These are phyloP conservation scores for Coprinellus micaceus DNA, from an alignment of 768 basidiomycete species.

Conservation along the genomic window DNA sequence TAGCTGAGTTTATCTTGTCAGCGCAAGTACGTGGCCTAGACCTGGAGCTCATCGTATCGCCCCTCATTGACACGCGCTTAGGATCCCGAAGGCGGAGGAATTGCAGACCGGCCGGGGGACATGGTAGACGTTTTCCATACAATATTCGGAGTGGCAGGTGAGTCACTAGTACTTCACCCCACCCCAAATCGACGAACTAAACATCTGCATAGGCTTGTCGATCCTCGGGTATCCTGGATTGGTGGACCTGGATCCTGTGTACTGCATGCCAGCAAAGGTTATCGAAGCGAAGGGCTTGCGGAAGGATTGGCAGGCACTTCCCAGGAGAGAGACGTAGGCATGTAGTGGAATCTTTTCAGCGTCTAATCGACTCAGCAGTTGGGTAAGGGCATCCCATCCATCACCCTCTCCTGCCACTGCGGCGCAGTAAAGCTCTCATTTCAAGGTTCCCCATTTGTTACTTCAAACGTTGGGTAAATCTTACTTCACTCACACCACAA, in stretches of 20 bases:
- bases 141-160: conserved; percentile 84
- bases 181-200: not conserved
- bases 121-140: conserved; percentile 99
- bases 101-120: conserved; percentile 90
- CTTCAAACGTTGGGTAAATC: no score
- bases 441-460: no score
- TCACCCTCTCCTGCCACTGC: no score
- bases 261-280: conserved; percentile 86
- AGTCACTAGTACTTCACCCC: conserved; percentile 4
- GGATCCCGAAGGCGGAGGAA: conserved; percentile 89
- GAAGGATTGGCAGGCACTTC: conserved; percentile 62
- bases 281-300: conserved; percentile 68
- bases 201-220: conserved; percentile 59
- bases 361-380: no score
- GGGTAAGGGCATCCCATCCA: no score
- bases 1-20: conserved; percentile 79
- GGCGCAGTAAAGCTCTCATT: no score
- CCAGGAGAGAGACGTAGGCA: conserved; percentile 20
- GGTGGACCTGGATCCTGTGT: conserved; percentile 86
- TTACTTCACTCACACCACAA: no score
- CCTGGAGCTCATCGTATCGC: conserved; percentile 1
- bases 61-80: conserved; percentile 28
- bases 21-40: conserved; percentile 60
- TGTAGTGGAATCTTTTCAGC: not conserved
- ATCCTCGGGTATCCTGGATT: conserved; percentile 84